A percentile compares a stretch with the other conserved stretches of the same genome.
Conservation (phyloP, 257 asterid species). For the Solanum chiquidenum region DNA sequence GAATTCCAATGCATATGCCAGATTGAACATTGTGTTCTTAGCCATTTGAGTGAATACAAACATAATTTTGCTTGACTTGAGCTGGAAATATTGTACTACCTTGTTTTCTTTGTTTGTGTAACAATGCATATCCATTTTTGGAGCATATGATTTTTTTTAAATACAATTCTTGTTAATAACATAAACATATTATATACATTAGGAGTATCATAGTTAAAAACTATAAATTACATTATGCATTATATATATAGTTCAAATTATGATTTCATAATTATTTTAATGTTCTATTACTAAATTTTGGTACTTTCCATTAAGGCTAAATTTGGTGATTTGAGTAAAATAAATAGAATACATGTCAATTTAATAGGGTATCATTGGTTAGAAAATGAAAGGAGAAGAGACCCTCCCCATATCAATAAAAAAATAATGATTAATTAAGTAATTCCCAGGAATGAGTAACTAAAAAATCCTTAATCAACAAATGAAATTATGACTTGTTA, state of each 20-base stretch:
- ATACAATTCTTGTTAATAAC: background rate
- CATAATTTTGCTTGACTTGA: background rate
- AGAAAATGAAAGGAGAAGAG: background rate
- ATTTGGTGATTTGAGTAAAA: background rate
- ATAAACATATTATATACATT: background rate
- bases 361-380: background rate
- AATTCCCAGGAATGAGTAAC: background rate
- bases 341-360: background rate
- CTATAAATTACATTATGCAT: background rate
- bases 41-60: background rate
- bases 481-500: background rate
- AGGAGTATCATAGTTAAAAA: background rate
- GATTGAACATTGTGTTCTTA: background rate
- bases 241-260: background rate
- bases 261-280: background rate
- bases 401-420: background rate
- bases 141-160: background rate
- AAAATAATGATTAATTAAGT: background rate
- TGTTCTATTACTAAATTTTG: background rate
- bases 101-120: background rate
- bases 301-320: background rate
- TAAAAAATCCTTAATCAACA: background rate
- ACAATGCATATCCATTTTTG: background rate
- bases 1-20: background rate
- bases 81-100: background rate